These are phyloP conservation scores for Paradendryphiella salina DNA, from an alignment of 2,329 filamentous ascomycete species.

Conservation along the genomic window DNA sequence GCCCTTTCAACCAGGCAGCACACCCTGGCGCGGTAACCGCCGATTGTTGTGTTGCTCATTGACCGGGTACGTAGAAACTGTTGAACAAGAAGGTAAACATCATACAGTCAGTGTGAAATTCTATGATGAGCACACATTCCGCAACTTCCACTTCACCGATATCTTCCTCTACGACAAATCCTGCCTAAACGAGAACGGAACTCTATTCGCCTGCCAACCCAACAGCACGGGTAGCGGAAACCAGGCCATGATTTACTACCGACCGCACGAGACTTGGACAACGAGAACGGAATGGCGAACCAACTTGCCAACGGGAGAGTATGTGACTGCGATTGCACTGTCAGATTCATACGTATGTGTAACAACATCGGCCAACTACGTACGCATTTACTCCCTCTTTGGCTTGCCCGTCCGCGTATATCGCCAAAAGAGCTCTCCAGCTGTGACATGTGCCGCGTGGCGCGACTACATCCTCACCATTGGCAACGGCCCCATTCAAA, in stretches of 20 bases:
- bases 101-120: slow-evolving; percentile 96
- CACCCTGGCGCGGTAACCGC: slow-evolving; percentile 91
- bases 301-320: slow-evolving; percentile 82
- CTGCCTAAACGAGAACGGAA: slow-evolving; percentile 80
- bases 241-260: slow-evolving; percentile 87
- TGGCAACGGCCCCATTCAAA: slow-evolving; percentile 83
- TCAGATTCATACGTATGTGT: slow-evolving; percentile 90
- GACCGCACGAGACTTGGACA: slow-evolving; percentile 97
- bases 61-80: slow-evolving; percentile 94
- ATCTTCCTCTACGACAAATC: slow-evolving; percentile 96
- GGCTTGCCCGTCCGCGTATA: slow-evolving; percentile 88
- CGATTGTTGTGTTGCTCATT: slow-evolving; percentile 93
- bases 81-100: slow-evolving; percentile 85
- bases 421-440: slow-evolving; percentile 84
- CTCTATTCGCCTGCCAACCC: slow-evolving; percentile 81
- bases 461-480: slow-evolving; percentile 95
- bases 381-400: slow-evolving; percentile 90
- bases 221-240: slow-evolving; percentile 51
- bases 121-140: slow-evolving; percentile 88
- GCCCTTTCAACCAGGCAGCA: slow-evolving; percentile 90
- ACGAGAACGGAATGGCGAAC: slow-evolving; percentile 88
- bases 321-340: slow-evolving; percentile 83
- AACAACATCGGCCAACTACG: slow-evolving; percentile 82
- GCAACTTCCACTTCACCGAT: slow-evolving; percentile 97
- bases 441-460: slow-evolving; percentile 92